Base-by-base conservation (phyloP, 2,329 filamentous ascomycete genomes). In the Trichoderma atroviride region DNA sequence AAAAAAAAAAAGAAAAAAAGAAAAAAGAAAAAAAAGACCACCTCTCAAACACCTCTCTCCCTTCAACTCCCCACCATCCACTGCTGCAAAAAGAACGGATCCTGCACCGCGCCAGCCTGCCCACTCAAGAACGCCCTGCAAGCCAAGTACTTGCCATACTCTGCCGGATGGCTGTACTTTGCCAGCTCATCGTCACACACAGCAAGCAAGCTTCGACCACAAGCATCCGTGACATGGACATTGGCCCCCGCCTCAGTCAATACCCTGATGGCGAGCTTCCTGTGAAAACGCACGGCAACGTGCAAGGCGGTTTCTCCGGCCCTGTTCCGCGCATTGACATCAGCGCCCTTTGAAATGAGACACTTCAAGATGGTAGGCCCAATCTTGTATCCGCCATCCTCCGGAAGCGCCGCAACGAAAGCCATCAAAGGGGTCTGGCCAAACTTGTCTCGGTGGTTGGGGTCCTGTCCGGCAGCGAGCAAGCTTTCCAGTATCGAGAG, bases 361-460 rank as follows among this genome's bases (percentile, higher is more conserved):
- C 78, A 73, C 63, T 80, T 76, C 5, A 88, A 76, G 7, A 87
- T 83, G 4, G 74, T 71, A 1, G 85, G 82, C 0, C 84, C 82
- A 22, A 77, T 72, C 72, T 80, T 83, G 73, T 86, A 83, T 72
- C 85, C 83, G 29, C 86, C 83, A 27, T 86, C 83, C 71, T 84
- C 83, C 1, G 83, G 80, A 1, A 86, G 80, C 61, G 86, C 80
- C 0, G 81, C 79, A 13, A 84, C 82, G 72, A 88, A 88, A 0
- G 83, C 79, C 82, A 88, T 88, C 16, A 89, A 81, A 0, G 85
- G 84, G 0, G 87, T 88, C 73, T 83, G 82, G 47, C 87, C 87
- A 22, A 78, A 71, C 4, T 74, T 74, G 76, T 87, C 84, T 75
- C 87, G 86, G 68, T 87, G 84, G 72, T 88, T 86, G 5, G 82